Evolutionary conservation across 1,139 yeast species (phyloP), one percentile per base, ranked within the genome.

Genomic region (Debaryomycetaceae sp.): DNA sequence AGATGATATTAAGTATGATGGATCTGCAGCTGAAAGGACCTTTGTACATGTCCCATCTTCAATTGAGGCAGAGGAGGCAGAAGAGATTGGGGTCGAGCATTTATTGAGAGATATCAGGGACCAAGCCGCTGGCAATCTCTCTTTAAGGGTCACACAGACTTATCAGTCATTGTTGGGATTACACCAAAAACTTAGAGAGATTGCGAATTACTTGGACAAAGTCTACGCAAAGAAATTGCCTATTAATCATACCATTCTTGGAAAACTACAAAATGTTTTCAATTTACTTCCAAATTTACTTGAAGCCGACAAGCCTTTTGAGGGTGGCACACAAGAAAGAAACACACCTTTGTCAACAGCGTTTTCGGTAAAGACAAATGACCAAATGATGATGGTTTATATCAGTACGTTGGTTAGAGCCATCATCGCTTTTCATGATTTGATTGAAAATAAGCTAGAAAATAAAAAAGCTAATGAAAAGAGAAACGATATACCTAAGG

Each of bases 51-150:
- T 91, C 36, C 96, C 98, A 11, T 87, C 97, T 11, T 76, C 82
- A 31, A 90, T 95, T 52, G 95, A 89, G 62, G 99, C 99, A 4
- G 99, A 95, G 63, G 99, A 95, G 64, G 99, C 99, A 3, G 99
- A 95, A 68, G 99, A 95, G 67, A 95, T 95, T 56, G 99, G 99
- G 50, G 99, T 95, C 7, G 99, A 95, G 63, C 99, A 95, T 62
- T 70, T 95, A 50, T 72, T 95, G 52, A 83, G 98, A 59, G 99
- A 95, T 59, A 89, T 90, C 36, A 82, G 97, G 57, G 98, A 93
- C 62, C 97, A 91, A 57, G 97, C 98, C 6, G 95, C 96, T 7
- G 99, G 99, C 11, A 85, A 87, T 41, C 77, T 95, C 51, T 85
- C 97, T 2, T 80, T 91, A 44, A 81, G 85, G 60, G 83, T 93